Evolutionary conservation across 108 stramenopile species (phyloP), one percentile per base, ranked within the genome.

Genomic region (Cyclostephanos tholiformis): DNA sequence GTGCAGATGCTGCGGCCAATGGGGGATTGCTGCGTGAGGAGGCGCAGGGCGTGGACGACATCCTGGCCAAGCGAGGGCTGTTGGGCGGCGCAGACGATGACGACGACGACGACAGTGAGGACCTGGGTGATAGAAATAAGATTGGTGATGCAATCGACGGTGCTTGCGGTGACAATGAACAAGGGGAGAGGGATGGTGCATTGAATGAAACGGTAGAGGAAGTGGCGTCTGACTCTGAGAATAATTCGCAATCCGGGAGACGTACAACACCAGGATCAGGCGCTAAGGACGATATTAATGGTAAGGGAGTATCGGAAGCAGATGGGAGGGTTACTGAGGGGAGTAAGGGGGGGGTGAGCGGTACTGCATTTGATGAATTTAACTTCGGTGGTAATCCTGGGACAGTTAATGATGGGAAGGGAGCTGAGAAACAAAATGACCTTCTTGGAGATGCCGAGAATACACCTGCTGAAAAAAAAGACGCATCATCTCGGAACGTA

Each of bases 41-140:
- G 30, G 73, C 52, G 12, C 43, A 26, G 48, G 74, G 62, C 25
- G 75, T 81, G 25, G 70, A 81, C 17, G 75, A 76, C 48, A 81
- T 81, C 50, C 52, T 81, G 53, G 75, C 80, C 26, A 71, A 63
- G 60, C 61, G 81, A 44, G 74, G 81, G 4, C 48, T 76, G 53
- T 53, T 77, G 65, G 48, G 52, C 55, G 64, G 66, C 23, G 76
- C 65, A 20, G 64, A 72, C 6, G 32, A 56, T 6, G 63, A 66
- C 32, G 48, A 39, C 2, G 36, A 41, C 4, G 55, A 26, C 10
- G 67, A 23, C 59, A 11, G n/a, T 3, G 76, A 69, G 7, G 67
- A 27, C 27, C 52, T 30, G 30, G 65, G 53, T 74, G 65, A 52
- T 22, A 50, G 50, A 26, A 63, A 17, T 53, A 32, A 30, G 8